Conservation (phyloP, 192 early-diverging fungal species). For the Coemansia biformis region DNA sequence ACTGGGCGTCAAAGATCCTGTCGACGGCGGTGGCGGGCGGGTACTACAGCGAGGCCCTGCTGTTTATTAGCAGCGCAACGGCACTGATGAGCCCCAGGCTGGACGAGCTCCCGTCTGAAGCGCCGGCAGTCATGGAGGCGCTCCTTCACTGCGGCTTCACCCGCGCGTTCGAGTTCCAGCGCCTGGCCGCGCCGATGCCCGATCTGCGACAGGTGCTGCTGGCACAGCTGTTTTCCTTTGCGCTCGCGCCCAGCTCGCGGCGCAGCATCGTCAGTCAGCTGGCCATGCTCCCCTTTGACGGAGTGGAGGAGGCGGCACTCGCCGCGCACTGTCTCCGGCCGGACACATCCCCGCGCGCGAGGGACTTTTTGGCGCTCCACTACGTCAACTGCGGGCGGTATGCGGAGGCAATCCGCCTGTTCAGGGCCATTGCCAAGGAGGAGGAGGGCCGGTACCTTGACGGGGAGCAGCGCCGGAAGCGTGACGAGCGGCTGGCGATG, state of each 20-base stretch:
- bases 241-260: constrained; percentile 15
- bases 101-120: constrained; percentile 12
- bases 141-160: constrained; percentile 33
- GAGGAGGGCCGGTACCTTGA: constrained; percentile 7
- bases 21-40: constrained; percentile 16
- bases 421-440: constrained; percentile 14
- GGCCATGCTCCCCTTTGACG: constrained; percentile 31
- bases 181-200: constrained; percentile 3
- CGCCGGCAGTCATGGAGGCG: constrained; percentile 33
- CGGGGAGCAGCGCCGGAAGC: constrained; percentile 22
- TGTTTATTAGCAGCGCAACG: constrained; percentile 38
- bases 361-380: constrained; percentile 46
- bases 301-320: constrained; percentile 23
- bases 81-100: constrained; percentile 24
- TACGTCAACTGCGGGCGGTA: constrained; percentile 41
- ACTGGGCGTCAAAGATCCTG: constrained; percentile 44
- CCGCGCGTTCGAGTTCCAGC: constrained; percentile 46
- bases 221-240: constrained; percentile 30
- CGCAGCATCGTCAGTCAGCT: constrained; percentile 21
- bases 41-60: constrained; percentile 13
- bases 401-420: constrained; percentile 41
- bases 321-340: constrained; percentile 22
- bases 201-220: constrained; percentile 32
- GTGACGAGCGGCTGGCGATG: constrained; percentile 32
- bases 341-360: constrained; percentile 11